A percentile compares a stretch with the other conserved stretches of the same genome.
Evolutionary conservation across 345 rosid species (phyloP).

Genomic region (Mangifera indica): DNA sequence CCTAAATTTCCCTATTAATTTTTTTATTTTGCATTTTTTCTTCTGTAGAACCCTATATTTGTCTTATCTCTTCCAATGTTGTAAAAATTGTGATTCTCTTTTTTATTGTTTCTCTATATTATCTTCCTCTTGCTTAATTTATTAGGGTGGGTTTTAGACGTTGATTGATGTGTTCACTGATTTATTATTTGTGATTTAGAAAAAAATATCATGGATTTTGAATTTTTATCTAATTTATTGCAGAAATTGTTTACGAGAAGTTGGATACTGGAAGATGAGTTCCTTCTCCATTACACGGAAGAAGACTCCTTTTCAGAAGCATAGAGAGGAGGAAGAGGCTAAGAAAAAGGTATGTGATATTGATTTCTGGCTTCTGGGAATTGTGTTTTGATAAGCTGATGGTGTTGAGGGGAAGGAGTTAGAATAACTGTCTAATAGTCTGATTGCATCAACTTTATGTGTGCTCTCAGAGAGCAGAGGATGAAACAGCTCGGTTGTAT

Average conservation of each 20-base stretch:
- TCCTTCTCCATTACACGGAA: conserved; percentile 90
- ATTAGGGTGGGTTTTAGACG: background rate
- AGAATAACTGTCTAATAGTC: background rate
- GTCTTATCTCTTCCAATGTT: background rate
- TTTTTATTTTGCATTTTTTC: no score
- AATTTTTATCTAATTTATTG: conserved; percentile 1
- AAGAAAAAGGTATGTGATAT: conserved; percentile 62
- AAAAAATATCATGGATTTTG: background rate
- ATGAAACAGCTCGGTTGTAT: conserved; percentile 92
- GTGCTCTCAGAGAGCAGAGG: conserved; percentile 72
- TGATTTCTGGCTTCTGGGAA: background rate
- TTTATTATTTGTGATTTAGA: background rate
- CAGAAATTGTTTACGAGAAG: conserved; percentile 3
- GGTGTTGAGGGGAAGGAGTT: background rate
- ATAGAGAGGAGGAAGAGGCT: conserved; percentile 97
- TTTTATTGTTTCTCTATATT: background rate
- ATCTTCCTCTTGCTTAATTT: background rate
- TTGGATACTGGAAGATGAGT: conserved; percentile 47
- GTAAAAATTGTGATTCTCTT: background rate
- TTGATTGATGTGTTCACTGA: background rate
- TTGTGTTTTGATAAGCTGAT: background rate
- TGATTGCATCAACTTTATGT: background rate
- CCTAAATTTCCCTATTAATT: background rate
- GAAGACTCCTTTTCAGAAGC: conserved; percentile 97
- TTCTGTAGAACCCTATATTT: conserved; percentile 5